Base-by-base conservation (phyloP, 106 monocot genomes). In the Agapanthus africanus region DNA sequence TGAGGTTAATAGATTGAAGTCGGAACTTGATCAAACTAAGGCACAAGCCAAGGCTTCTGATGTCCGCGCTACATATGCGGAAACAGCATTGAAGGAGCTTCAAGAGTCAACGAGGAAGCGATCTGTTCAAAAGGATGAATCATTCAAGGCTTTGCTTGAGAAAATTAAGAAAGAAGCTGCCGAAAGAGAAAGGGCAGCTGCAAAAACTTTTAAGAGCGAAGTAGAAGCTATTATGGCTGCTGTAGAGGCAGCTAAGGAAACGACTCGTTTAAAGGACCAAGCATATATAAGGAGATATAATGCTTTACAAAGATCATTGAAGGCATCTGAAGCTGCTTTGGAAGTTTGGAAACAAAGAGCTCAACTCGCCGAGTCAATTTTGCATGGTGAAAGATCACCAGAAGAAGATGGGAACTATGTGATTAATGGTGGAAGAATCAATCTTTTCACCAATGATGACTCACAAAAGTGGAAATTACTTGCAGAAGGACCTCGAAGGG, bases 391-490 rank as follows among this genome's bases (percentile, higher is more conserved):
- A 79, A 73, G 61, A 60, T 57, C 34, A 42, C 15, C n/a, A 19
- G 73, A 73, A 37, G 44, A 73, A 39, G 36, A 71, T 33, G 33
- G 30, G 1, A 18, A 23, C 27, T 73, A 73, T 68, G 57, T 37
- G 22, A 59, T 68, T 9, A 73, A 49, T 44, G 78, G 78, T 6
- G 78, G 78, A 27, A 79, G 78, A 27, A 73, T 79, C 31, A 68
- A 79, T 73, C 66, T 79, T 65, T 28, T 62, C 28, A 71, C 65
- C 38, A 50, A 67, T 49, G 61, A 79, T 68, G 73, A 79, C 50
- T 66, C 73, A 61, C 60, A 67, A 39, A 79, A 73, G 37, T 79
- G 78, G 78, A 79, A 79, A 73, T 40, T 79, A 32, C 78, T 79
- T 62, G 67, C 68, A 23, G 78, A 79, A 51, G 78, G 78, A 26